These are phyloP conservation scores for Bisporella sp. DNA, from an alignment of 2,329 filamentous ascomycete species.

Conservation along the genomic window DNA sequence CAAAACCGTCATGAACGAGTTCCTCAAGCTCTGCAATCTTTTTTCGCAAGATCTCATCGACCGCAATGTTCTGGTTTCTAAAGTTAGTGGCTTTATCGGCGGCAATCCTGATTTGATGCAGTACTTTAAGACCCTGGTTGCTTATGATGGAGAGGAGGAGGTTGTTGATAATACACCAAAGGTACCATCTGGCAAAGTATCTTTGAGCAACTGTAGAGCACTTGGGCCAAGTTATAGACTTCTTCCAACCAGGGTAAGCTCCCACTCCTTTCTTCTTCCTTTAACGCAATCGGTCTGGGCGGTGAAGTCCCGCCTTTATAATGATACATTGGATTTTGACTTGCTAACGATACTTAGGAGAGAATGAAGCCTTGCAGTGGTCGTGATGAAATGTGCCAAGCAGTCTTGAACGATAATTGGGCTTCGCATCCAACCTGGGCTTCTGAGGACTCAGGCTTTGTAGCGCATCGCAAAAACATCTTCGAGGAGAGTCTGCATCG, in stretches of 20 bases:
- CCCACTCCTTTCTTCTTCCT: background rate
- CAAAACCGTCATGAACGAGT: constrained; percentile 88
- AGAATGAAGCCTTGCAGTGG: constrained; percentile 88
- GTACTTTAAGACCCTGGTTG: constrained; percentile 81
- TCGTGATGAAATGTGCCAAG: constrained; percentile 87
- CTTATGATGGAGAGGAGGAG: constrained; percentile 69
- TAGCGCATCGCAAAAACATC: constrained; percentile 93
- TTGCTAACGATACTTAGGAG: constrained; percentile 43
- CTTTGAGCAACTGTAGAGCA: constrained; percentile 90
- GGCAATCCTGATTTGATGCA: constrained; percentile 81
- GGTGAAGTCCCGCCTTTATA: too few species aligned
- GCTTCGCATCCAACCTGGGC: constrained; percentile 98
- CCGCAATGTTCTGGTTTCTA: constrained; percentile 71
- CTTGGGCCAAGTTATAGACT: constrained; percentile 92
- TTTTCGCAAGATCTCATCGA: constrained; percentile 92
- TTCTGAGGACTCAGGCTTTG: constrained; percentile 94
- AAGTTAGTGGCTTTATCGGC: constrained; percentile 79
- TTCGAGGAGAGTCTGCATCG: constrained; percentile 91
- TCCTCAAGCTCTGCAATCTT: constrained; percentile 92
- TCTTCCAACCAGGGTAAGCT: constrained; percentile 67
- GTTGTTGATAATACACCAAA: constrained; percentile 72
- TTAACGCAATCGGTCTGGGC: too few species aligned
- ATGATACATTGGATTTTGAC: too few species aligned
- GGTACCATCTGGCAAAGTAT: constrained; percentile 74
- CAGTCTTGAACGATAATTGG: constrained; percentile 95